Evolutionary conservation across 2,329 filamentous ascomycete genomes (phyloP).

Genomic region (Fusarium sublunatum): DNA sequence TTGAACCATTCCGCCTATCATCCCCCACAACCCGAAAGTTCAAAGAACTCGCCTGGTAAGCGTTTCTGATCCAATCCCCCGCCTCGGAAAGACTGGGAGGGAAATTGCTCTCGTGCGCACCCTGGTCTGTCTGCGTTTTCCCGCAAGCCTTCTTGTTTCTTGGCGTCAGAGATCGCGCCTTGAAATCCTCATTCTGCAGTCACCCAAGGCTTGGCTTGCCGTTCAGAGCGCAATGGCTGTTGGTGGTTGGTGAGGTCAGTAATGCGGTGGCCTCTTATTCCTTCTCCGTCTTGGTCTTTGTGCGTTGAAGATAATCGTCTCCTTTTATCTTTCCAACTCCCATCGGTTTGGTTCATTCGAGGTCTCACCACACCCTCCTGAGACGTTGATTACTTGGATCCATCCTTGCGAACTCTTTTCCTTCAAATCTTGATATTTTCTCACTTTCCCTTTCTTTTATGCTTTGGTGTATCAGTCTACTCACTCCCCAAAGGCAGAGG

Average conservation of each 20-base stretch:
- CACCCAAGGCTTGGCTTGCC: slow-evolving; percentile 23
- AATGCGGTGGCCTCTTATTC: slow-evolving; percentile 5
- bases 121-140: slow-evolving; percentile 1
- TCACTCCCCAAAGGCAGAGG: not conserved
- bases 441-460: not conserved
- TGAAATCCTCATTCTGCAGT: slow-evolving; percentile 17
- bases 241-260: not conserved
- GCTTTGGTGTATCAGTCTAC: not conserved
- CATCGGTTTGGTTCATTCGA: not conserved
- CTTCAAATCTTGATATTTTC: slow-evolving; percentile 4
- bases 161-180: slow-evolving; percentile 3
- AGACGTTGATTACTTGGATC: slow-evolving; percentile 7
- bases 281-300: not conserved
- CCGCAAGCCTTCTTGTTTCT: not conserved
- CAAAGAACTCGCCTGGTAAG: not conserved
- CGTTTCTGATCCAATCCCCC: not conserved
- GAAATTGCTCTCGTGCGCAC: slow-evolving; percentile 33
- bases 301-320: not conserved
- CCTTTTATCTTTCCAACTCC: not conserved
- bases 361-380: slow-evolving; percentile 15
- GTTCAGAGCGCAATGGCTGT: slow-evolving; percentile 2
- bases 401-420: slow-evolving; percentile 7
- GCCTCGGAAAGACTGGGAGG: slow-evolving; percentile 3
- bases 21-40: slow-evolving; percentile 9
- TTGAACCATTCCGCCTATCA: not conserved